Evolutionary conservation across 805 yeast genomes (phyloP), one percentile per base, ranked within the genome.

Genomic region (Barnettozyma californica): DNA sequence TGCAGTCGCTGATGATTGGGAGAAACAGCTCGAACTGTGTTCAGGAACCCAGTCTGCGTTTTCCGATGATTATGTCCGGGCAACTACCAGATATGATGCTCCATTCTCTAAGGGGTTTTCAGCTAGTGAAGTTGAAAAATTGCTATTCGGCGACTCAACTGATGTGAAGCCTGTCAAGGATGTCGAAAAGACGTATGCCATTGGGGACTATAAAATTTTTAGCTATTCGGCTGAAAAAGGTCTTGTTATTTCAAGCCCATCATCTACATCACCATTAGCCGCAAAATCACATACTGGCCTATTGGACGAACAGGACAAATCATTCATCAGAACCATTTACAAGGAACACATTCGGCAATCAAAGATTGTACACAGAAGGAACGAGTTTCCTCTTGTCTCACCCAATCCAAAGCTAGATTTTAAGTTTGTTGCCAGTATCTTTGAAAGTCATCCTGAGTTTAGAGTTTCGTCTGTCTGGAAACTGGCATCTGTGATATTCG

Each of bases 401-500:
- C 53, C 67, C 19, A 72, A 67, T 44, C 45, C 50, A 4, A 36
- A 48, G 1, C 46, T 71, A 6, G 57, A 68, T 1, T 64, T 77
- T 41, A 59, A 62, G 18, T 60, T 68, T 18, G 54, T 67, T 13
- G 52, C 59, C 45, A 45, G 56, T 46, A 39, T 56, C 27, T 49
- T 54, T 53, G 40, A 39, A 9, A 43, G 53, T 8, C 51, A 44
- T 8, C 35, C 53, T 9, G 50, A 57, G 8, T 29, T 50, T 1
- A 65, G 65, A 10, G 71, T 66, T 38, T 53, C 54, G 26, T 58
- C 61, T 4, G 54, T 74, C 11, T 77, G 89, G 79, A 69, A 71
- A n/a, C 67, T 86, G 39, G 77, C 84, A 1, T 76, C 87, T 1
- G 73, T 80, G 19, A 67, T 90, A 39, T 85, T 85, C 64, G 87